Conservation (phyloP, 805 yeast genomes). For the Ogataea ramenticola region DNA sequence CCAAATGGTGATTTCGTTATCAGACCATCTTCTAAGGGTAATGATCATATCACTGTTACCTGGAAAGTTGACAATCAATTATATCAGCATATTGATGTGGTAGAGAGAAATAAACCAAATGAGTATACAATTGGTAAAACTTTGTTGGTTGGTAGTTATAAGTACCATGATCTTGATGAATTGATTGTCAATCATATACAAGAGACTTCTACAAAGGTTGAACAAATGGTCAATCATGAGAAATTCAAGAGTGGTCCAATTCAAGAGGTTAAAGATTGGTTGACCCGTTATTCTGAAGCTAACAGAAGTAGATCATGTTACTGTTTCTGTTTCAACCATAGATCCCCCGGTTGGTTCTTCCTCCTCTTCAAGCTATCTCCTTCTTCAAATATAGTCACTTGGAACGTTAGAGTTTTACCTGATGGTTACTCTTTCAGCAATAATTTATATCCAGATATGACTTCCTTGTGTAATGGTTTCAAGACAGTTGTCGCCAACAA, state of each 20-base stretch:
- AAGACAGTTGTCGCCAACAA: constrained; percentile 44
- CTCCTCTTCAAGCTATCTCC: constrained; percentile 79
- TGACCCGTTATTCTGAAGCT: constrained; percentile 83
- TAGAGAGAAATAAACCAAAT: constrained; percentile 63
- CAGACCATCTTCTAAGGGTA: constrained; percentile 89
- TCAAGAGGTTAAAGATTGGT: constrained; percentile 77
- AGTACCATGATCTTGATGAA: constrained; percentile 87
- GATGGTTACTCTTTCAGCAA: constrained; percentile 77
- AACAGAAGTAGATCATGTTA: constrained; percentile 87
- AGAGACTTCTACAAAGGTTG: constrained; percentile 74
- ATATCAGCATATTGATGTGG: constrained; percentile 85
- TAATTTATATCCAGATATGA: constrained; percentile 84
- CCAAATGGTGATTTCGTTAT: constrained; percentile 89
- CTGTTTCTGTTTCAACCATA: constrained; percentile 84
- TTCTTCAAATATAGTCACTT: constrained; percentile 59
- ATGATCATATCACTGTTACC: constrained; percentile 82
- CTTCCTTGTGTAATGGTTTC: constrained; percentile 88
- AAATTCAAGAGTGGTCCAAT: constrained; percentile 79
- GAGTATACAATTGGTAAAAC: constrained; percentile 54
- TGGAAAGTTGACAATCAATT: constrained; percentile 93
- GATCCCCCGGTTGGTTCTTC: constrained; percentile 89
- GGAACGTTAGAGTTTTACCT: constrained; percentile 90
- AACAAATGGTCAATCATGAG: constrained; percentile 79
- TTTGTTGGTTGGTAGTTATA: constrained; percentile 55
- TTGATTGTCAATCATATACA: constrained; percentile 81